phyloP scores from a whole-genome alignment of 495 filamentous ascomycete species.

The Xylaria sp. region DNA sequence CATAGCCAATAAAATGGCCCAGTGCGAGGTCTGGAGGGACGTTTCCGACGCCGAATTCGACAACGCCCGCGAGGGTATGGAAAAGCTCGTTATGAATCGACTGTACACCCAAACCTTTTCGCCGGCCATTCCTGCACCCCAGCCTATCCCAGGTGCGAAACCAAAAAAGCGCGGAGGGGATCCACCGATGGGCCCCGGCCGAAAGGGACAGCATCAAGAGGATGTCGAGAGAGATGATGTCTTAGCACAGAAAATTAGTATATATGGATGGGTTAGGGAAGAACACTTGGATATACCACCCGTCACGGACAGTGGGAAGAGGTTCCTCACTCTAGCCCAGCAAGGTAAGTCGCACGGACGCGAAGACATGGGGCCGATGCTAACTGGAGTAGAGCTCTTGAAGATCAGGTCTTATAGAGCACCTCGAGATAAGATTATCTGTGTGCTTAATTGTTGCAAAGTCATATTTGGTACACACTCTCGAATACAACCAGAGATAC shows the following conservation, averaged over 20 bases:
- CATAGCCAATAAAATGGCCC: constrained; percentile 98
- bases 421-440: constrained; percentile 97
- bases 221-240: constrained; percentile 97
- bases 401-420: constrained; percentile 97
- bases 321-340: constrained; percentile 87
- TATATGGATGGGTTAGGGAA: constrained; percentile 94
- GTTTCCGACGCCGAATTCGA: constrained; percentile 98
- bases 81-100: constrained; percentile 99
- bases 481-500: neutral
- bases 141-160: constrained; percentile 73
- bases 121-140: constrained; percentile 83
- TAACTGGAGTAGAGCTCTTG: constrained; percentile 70
- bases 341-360: constrained; percentile 64
- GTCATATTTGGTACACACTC: constrained; percentile 86
- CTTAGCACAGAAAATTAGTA: constrained; percentile 91
- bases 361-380: constrained; percentile 8
- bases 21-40: constrained; percentile 95
- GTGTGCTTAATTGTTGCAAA: constrained; percentile 98
- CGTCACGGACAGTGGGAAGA: constrained; percentile 81
- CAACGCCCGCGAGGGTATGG: constrained; percentile 98
- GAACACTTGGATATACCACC: constrained; percentile 93
- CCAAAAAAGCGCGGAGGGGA: constrained; percentile 73
- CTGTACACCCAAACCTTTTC: constrained; percentile 97
- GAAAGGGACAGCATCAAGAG: constrained; percentile 95
- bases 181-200: constrained; percentile 76